Percentiles rank a stretch among this genome's conserved stretches.
Conservation (phyloP, 2,329 filamentous ascomycete species). For the Chrysoporthe austroafricana region DNA sequence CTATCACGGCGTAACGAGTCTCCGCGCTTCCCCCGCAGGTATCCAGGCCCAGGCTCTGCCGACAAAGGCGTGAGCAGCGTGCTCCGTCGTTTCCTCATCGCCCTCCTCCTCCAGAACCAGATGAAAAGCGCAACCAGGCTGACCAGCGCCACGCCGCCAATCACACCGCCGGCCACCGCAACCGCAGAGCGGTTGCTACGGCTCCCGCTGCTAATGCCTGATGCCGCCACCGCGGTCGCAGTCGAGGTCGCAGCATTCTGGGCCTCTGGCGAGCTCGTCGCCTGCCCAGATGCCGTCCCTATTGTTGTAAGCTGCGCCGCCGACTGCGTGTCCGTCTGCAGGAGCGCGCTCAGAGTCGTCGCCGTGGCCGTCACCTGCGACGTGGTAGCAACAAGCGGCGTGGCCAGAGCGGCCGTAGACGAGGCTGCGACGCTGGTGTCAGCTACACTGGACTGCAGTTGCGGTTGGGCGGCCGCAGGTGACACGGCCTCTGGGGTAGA, state of each 20-base stretch:
- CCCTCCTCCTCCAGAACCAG: conserved; percentile 54
- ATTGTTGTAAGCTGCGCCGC: conserved; percentile 28
- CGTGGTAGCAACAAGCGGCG: conserved; percentile 27
- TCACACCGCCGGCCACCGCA: conserved; percentile 55
- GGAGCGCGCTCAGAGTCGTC: conserved; percentile 17
- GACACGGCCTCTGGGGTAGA: conserved; percentile 28
- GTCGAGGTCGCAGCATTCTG: conserved; percentile 24
- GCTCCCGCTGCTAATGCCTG: conserved; percentile 27
- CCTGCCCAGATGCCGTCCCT: conserved; percentile 24
- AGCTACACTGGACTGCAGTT: conserved; percentile 41
- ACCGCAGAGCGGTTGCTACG: conserved; percentile 41
- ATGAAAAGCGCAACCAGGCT: conserved; percentile 52
- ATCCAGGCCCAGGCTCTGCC: conserved; percentile 33
- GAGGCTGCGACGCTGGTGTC: conserved; percentile 40
- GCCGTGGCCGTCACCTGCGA: conserved; percentile 22
- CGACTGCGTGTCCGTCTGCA: conserved; percentile 18
- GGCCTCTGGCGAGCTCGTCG: conserved; percentile 21
- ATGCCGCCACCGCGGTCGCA: conserved; percentile 32
- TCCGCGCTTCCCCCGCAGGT: conserved; percentile 35
- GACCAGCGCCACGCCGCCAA: conserved; percentile 53
- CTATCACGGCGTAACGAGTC: conserved; percentile 51
- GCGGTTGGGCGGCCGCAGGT: conserved; percentile 31
- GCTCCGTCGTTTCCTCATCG: conserved; percentile 48
- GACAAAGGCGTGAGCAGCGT: conserved; percentile 55
- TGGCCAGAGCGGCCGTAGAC: conserved; percentile 20